A percentile compares a stretch with the other conserved stretches of the same genome.
These are phyloP conservation scores for Neopestalotiopsis sp. DNA, from an alignment of 2,329 filamentous ascomycete species.

Conservation along the genomic window DNA sequence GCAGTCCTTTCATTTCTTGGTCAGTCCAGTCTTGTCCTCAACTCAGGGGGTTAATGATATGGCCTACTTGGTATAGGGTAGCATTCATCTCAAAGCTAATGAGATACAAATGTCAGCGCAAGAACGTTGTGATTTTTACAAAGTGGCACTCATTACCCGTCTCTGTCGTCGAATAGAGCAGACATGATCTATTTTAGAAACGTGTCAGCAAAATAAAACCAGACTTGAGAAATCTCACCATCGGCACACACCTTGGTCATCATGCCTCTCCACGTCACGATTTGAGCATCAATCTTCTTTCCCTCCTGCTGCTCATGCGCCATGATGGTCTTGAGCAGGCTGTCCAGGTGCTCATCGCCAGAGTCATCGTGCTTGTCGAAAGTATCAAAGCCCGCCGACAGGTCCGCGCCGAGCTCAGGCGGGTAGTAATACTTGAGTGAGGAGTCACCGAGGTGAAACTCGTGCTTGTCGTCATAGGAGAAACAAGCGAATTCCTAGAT, in stretches of 20 bases:
- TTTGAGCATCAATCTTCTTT: conserved; percentile 72
- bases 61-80: conserved; percentile 80
- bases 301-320: conserved; percentile 72
- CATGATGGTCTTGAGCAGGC: conserved; percentile 77
- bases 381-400: conserved; percentile 80
- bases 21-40: conserved; percentile 22
- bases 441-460: conserved; percentile 76
- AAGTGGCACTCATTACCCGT: conserved; percentile 61
- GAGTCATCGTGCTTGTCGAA: conserved; percentile 85
- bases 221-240: not conserved
- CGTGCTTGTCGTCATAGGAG: conserved; percentile 86
- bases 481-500: conserved; percentile 86
- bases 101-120: not conserved
- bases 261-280: conserved; percentile 97
- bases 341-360: conserved; percentile 85
- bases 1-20: conserved; percentile 47
- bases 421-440: conserved; percentile 90
- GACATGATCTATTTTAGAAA: conserved; percentile 73
- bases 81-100: conserved; percentile 93
- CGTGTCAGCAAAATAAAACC: conserved; percentile 16
- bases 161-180: conserved; percentile 79
- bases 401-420: conserved; percentile 70
- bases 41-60: conserved; percentile 14
- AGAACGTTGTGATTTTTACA: not conserved
- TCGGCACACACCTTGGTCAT: conserved; percentile 82